Base-by-base conservation (phyloP, 2,329 filamentous ascomycete species). In the Leptographium wingfieldii region DNA sequence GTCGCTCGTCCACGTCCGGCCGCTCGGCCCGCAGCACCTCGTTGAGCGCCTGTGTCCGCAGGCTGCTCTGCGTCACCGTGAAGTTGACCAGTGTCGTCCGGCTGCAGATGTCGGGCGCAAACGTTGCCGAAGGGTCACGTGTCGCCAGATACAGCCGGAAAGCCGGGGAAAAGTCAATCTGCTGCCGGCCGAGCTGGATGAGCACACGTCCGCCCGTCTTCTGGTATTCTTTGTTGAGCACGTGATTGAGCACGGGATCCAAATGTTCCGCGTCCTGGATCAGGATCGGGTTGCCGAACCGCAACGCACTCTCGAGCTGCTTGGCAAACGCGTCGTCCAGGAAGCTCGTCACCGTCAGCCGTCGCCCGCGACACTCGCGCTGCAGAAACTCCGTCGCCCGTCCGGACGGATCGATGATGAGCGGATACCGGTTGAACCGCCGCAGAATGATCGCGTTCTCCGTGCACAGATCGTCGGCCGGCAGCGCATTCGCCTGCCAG, bases 21-120 rank as follows among this genome's bases (percentile, higher is more conserved):
- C 95, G 85, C 77, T 99, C 94, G 16, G 92, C 96, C 73, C 97
- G 97, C 69, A 99, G 82, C 40, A 97, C 94, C 64, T 99, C 92
- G 67, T 96, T 96, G 66, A 99, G 83, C 1, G 94, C 96, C 73
- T 99, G 94, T 2, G 94, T 97, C 75, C 96, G 94, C 69, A 99
- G 80, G 79, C 92, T 97, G 81, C 94, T 96, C 76, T 97, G 92
- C 5, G 94, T 99, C 64, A 99, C 92, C 1, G 95, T 97, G 68
- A 99, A 99, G 75, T 99, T 99, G 80, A 99, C 94, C 74, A 99
- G 96, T 0, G 95, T 99, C 7, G 94, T 97, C 68, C 95, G 84
- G 78, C 91, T 96, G 83, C 95, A 99, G 64, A 99, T 90, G 70
- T 99, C 94, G 0, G 94, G 95, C 9, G 94, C 85, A 71, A 99